phyloP scores from a whole-genome alignment of 2,329 filamentous ascomycete genomes.

The Claviceps maximensis region DNA sequence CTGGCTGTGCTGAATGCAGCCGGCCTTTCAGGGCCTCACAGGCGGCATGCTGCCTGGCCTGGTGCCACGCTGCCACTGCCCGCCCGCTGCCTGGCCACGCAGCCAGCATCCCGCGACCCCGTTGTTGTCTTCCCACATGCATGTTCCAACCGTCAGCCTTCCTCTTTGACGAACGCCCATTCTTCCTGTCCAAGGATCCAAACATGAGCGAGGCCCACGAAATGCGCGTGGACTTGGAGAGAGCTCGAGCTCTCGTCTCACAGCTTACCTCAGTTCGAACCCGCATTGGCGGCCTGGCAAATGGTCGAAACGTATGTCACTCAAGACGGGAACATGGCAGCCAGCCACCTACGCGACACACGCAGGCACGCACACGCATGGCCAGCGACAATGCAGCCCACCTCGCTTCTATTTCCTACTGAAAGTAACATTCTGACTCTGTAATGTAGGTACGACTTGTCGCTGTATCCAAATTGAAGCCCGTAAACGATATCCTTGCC shows the following conservation, averaged over 20 bases:
- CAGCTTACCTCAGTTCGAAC: slow-evolving; percentile 49
- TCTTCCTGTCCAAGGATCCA: neutral
- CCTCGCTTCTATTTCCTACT: neutral
- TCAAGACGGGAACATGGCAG: too few relatives aligned
- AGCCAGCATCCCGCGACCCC: neutral
- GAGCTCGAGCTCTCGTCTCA: slow-evolving; percentile 48
- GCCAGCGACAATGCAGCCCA: neutral
- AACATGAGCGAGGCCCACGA: slow-evolving; percentile 32
- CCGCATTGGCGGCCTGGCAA: slow-evolving; percentile 40
- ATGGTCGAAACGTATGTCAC: slow-evolving; percentile 39
- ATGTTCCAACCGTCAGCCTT: neutral
- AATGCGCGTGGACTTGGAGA: slow-evolving; percentile 49
- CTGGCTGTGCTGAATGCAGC: too few relatives aligned
- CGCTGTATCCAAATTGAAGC: slow-evolving; percentile 93
- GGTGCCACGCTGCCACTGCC: too few relatives aligned
- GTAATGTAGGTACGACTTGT: slow-evolving; percentile 60
- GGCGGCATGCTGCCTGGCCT: too few relatives aligned
- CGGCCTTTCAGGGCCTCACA: too few relatives aligned
- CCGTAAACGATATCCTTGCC: slow-evolving; percentile 77
- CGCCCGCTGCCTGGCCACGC: too few relatives aligned
- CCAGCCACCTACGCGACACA: too few relatives aligned
- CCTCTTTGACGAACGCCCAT: neutral
- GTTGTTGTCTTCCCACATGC: neutral
- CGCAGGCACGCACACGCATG: too few relatives aligned
- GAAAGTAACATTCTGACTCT: neutral